Evolutionary conservation across 1,284 basidiomycete genomes (phyloP).

Genomic region (Inonotus obliquus): DNA sequence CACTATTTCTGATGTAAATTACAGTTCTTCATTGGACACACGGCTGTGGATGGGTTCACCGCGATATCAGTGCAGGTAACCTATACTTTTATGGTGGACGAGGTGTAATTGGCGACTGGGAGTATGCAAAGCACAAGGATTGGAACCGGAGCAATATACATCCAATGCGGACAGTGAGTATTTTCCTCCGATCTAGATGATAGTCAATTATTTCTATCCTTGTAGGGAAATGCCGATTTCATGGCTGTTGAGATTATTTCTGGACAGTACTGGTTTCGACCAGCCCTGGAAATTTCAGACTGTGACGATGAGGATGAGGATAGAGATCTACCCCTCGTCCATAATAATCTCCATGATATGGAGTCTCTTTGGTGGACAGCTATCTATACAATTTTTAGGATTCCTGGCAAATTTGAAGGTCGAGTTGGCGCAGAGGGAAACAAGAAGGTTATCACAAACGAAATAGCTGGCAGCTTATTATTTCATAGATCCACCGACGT

Average conservation of each 20-base stretch:
- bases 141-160: background rate
- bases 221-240: constrained; percentile 4
- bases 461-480: background rate
- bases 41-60: background rate
- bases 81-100: background rate
- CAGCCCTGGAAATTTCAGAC: background rate
- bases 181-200: background rate
- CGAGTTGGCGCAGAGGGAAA: background rate
- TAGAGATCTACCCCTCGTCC: background rate
- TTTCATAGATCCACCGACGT: background rate
- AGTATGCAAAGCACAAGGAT: constrained; percentile 1
- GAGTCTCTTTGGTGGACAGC: constrained; percentile 8
- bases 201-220: background rate
- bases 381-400: background rate
- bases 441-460: background rate
- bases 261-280: background rate
- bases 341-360: constrained; percentile 1
- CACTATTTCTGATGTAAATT: background rate
- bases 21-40: background rate
- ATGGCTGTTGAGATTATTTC: constrained; percentile 5
- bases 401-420: background rate
- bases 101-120: constrained; percentile 2
- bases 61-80: constrained; percentile 5
- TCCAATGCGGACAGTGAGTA: background rate
- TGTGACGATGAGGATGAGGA: background rate